A percentile compares a stretch with the other conserved stretches of the same genome.
These are phyloP conservation scores for peach (Prunus persica) DNA, from an alignment of 306 rosid species.

Conservation along the genomic window Prunus_persica_NCBIv2 NC_034009.1:15951501-15952000, in stretches of 20 bases:
- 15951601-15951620: constrained; percentile 2
- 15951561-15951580: neutral
- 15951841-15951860: constrained; percentile 1
- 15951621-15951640: constrained; percentile 76
- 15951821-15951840: neutral
- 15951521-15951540: constrained; percentile 8
- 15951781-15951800: neutral
- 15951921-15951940: neutral
- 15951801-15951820: neutral
- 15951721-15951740: constrained; percentile 48
- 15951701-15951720: constrained; percentile 61
- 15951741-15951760: constrained; percentile 14
- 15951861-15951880: constrained; percentile 1
- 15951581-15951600: constrained; percentile 6
- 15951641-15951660: constrained; percentile 82
- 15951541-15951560: constrained; percentile 10
- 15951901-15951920: neutral
- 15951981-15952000: neutral
- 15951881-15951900: neutral
- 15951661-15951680: constrained; percentile 90
- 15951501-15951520: constrained; percentile 51
- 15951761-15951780: neutral
- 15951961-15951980: neutral
- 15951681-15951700: constrained; percentile 85
- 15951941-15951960: neutral